Evolutionary conservation across 805 yeast species (phyloP), one percentile per base, ranked within the genome.

Genomic region (Zygoascus biomembranicola): DNA sequence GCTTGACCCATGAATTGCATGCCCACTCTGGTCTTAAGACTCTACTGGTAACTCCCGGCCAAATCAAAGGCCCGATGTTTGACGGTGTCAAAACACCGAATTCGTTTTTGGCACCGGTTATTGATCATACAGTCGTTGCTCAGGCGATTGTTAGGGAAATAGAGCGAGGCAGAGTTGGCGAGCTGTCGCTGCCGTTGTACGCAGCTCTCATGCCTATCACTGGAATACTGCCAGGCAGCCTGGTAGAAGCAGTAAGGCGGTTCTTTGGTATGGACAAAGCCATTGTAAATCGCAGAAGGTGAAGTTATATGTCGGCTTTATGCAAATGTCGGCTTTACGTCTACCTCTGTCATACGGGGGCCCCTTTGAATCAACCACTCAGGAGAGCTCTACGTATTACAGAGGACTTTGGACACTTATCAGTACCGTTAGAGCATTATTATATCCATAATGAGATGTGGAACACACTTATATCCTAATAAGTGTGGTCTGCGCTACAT

Each of bases 11-110:
- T 63, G 94, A 86, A 66, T 62, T 85, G 32, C 26, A 43, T n/a
- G 48, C 43, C 20, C 41, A 44, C 9, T 32, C 50, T 1, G 59
- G 87, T 8, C 78, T 92, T 16, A 82, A 82, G 59, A 82, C 95
- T 0, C 69, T 92, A 49, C 72, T 92, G 28, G 76, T 92, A 0
- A 85, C 95, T 58, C 94, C 96, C 0, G 98, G 98, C 0, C 97
- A 92, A 64, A 68, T 92, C 58, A 78, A 76, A 51, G 88, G 96
- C 0, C 61, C 64, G 1, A 78, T 92, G 88, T 92, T 92, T 65
- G 71, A 73, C 14, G 83, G 84, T 1, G 88, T 92, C 5, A 58
- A 69, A 35, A 85, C 96, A 0, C 97, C 97, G 0, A 82, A 85
- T 19, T 70, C 76, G 2, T 60, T 85, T 4, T 66, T 90, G 9